Evolutionary conservation across 2,329 filamentous ascomycete species (phyloP), one percentile per base, ranked within the genome.

Genomic region (Botrytis cinerea): DNA sequence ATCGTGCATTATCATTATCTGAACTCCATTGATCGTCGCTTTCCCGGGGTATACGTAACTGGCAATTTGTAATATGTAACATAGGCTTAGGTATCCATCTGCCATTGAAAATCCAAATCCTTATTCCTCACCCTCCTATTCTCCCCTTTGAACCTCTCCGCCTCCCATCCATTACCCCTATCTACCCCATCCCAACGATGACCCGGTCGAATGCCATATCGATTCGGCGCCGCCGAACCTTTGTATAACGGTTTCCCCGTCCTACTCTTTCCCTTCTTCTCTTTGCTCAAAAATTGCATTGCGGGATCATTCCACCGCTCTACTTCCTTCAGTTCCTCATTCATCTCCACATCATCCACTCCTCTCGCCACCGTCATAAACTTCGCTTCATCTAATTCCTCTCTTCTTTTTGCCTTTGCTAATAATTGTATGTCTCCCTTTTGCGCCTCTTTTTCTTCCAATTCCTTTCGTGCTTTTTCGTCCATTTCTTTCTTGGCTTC

Each of bases 111-210:
- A 79, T 95, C 91, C 80, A 98, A 82, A 46, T 91, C 91, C 82
- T 93, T 92, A 78, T 92, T 90, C 81, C 94, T 90, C 79, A 91
- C 90, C 77, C 89, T 89, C 77, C 90, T 86, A 82, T 98, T 98
- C 77, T 95, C 85, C 2, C 94, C 93, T 81, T 92, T 94, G 84
- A 98, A 98, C 84, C 95, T 92, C 81, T 98, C 92, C 75, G 89
- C 92, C 84, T 99, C 96, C 81, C 98, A 98, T 0, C 95, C 95
- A 83, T 94, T 99, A 32, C 93, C 87, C 77, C 96, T 87, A 85
- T 99, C 96, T 28, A 99, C 96, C 9, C 97, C 96, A 85, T 99
- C 96, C 96, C 96, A 99, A 76, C 93, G 87, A 84, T 97, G 94
- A 0, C 96, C 97, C 0, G 96, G 96, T 75, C 91, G 87, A 75